Base-by-base conservation (phyloP, 768 basidiomycete species). In the Trametes cinnabarina region DNA sequence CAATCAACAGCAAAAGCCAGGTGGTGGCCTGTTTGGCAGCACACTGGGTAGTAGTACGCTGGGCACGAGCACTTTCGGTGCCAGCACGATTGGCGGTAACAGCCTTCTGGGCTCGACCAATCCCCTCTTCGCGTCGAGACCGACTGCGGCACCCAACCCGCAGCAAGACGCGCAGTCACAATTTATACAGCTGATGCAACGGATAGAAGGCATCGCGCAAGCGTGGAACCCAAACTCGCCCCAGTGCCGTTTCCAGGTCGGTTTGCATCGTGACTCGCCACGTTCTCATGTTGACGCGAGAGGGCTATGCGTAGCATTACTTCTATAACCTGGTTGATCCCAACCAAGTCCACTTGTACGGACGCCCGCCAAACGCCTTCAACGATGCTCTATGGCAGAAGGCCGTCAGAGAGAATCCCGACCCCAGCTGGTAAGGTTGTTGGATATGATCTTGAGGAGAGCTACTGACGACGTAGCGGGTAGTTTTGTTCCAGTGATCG, bases 271-370 rank as follows among this genome's bases (percentile, higher is more conserved):
- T n/a, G n/a, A n/a, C n/a, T n/a, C n/a, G 15, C 15, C 26, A 5
- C 20, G 35, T 44, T 12, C 22, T 23, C 52, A 7, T n/a, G 30
- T 50, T 66, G 39, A 46, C 26, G 62, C 12, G 30, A 30, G 9
- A 43, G 6, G 39, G 50, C 37, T 32, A 40, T 8, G 12, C 17
- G 37, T 53, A 93, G 91, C 82, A 90, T 62, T 84, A 83, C 61
- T 94, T 94, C 64, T 94, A 94, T 69, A 94, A 93, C 64, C 74
- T 90, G 14, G 90, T 93, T 4, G 84, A 88, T 64, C 88, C 90
- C 0, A 75, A 74, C 5, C 78, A 86, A 63, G 82, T 88, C 3
- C 76, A 74, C 25, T 63, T 85, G 50, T 94, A 90, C 61, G 85
- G 81, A 7, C 83, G 88, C 15, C 92, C 92, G 12, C 69, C 77